Evolutionary conservation across 805 yeast genomes (phyloP).

Genomic region (Monosporozyma siamensis): DNA sequence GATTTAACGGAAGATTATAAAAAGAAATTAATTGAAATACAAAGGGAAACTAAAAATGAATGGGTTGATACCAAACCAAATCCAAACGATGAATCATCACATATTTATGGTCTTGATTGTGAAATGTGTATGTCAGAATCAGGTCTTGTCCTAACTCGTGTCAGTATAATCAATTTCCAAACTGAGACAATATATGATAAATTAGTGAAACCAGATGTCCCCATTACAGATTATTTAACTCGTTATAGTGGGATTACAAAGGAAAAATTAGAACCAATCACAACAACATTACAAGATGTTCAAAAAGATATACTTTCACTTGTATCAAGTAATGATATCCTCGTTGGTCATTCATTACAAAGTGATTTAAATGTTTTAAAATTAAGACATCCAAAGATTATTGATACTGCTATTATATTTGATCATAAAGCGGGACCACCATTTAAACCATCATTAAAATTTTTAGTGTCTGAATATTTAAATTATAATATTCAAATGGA

Average conservation of each 20-base stretch:
- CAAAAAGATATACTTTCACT: conserved; percentile 45
- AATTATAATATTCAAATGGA: conserved; percentile 56
- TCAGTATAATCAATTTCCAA: conserved; percentile 61
- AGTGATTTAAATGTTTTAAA: conserved; percentile 67
- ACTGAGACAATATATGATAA: conserved; percentile 57
- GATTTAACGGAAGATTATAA: conserved; percentile 10
- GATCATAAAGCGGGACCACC: conserved; percentile 84
- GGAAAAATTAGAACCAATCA: conserved; percentile 49
- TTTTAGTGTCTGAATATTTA: conserved; percentile 52
- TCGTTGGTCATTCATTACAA: conserved; percentile 87
- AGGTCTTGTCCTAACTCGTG: conserved; percentile 66
- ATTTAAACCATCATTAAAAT: conserved; percentile 64
- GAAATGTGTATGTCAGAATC: conserved; percentile 75
- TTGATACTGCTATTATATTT: conserved; percentile 71
- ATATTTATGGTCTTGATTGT: conserved; percentile 79
- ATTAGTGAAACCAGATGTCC: conserved; percentile 67
- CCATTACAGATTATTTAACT: conserved; percentile 74
- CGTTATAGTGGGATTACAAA: conserved; percentile 80
- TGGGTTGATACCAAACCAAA: conserved; percentile 53
- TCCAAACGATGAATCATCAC: conserved; percentile 51
- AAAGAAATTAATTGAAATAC: conserved; percentile 7
- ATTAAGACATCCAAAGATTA: conserved; percentile 60
- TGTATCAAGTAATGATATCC: conserved; percentile 50
- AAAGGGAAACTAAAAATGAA: neutral
- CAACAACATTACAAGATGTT: conserved; percentile 56